phyloP scores from a whole-genome alignment of 116 monocot genomes.

The Phalaenopsis hybrid region DNA sequence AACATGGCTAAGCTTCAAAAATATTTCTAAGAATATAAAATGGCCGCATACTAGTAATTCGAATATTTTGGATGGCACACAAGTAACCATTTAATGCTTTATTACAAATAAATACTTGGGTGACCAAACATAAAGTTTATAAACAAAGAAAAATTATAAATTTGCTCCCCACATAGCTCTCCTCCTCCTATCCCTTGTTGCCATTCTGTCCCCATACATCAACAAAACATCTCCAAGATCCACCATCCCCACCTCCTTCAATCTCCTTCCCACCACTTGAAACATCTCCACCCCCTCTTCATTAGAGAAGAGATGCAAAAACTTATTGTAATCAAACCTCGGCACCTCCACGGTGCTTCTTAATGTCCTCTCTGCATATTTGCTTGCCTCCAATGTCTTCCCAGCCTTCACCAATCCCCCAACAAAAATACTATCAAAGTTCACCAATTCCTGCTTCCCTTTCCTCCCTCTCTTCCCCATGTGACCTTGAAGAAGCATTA shows the following conservation, averaged over 20 bases:
- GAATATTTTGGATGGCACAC: too few relatives aligned
- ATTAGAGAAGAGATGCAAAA: conserved; percentile 67
- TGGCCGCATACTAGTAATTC: too few relatives aligned
- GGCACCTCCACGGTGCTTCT: conserved; percentile 51
- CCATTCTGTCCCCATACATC: conserved; percentile 81
- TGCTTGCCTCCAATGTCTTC: conserved; percentile 53
- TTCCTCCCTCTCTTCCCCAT: conserved; percentile 83
- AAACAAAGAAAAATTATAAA: too few relatives aligned
- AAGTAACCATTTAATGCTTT: too few relatives aligned
- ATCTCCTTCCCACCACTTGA: conserved; percentile 60
- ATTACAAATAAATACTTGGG: too few relatives aligned
- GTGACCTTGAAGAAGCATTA: conserved; percentile 88
- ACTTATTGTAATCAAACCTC: conserved; percentile 72
- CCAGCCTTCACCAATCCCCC: conserved; percentile 76
- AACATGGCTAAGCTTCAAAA: too few relatives aligned
- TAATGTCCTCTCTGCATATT: conserved; percentile 75
- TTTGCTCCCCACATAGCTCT: conserved; percentile 9
- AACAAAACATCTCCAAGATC: conserved; percentile 67
- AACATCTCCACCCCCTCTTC: conserved; percentile 81
- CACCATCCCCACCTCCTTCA: conserved; percentile 59
- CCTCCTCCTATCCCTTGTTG: conserved; percentile 78
- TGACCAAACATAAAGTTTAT: too few relatives aligned
- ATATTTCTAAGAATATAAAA: too few relatives aligned
- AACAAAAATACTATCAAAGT: conserved; percentile 72
- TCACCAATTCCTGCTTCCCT: conserved; percentile 49